These are phyloP conservation scores for Acer negundo DNA, from an alignment of 345 rosid genomes.

Conservation along the genomic window DNA sequence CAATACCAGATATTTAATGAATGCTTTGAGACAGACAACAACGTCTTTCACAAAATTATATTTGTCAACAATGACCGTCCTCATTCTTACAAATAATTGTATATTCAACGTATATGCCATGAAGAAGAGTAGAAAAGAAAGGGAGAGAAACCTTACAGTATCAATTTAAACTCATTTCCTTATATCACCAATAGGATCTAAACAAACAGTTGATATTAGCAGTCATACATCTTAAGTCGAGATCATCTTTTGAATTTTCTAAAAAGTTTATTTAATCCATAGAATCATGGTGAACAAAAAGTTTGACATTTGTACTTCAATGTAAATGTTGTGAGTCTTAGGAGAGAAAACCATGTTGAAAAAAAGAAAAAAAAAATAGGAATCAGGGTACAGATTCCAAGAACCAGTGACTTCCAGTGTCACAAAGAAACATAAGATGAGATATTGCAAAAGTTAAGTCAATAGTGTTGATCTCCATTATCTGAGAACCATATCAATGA, in stretches of 20 bases:
- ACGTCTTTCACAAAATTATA: background rate
- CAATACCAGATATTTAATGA: background rate
- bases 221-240: background rate
- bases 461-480: background rate
- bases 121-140: background rate
- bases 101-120: background rate
- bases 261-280: background rate
- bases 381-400: background rate
- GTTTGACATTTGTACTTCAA: background rate
- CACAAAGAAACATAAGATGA: background rate
- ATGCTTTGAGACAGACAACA: background rate
- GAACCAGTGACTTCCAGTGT: background rate
- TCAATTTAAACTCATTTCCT: background rate
- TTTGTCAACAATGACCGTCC: background rate
- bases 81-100: background rate
- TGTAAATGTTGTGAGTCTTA: background rate
- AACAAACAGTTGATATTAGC: background rate
- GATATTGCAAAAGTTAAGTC: background rate
- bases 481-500: background rate
- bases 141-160: background rate
- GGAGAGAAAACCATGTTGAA: background rate
- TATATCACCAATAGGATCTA: background rate
- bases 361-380: background rate
- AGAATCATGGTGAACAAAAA: background rate
- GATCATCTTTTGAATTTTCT: background rate